phyloP scores from a whole-genome alignment of 208 protist genomes.

The Strigomonas culicis region DNA sequence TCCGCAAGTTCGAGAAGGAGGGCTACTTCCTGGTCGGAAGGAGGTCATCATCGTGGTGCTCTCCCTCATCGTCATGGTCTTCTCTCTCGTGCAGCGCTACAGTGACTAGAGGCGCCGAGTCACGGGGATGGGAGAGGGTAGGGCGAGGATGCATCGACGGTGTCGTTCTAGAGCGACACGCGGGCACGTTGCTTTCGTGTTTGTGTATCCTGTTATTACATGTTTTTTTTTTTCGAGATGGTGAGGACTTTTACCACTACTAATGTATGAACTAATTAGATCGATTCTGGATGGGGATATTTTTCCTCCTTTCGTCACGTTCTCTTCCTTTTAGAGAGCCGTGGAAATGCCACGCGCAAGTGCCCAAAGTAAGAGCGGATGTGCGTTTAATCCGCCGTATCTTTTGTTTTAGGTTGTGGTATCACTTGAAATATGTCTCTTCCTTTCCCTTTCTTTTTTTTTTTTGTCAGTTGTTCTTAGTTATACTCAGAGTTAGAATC shows the following conservation, averaged over 20 bases:
- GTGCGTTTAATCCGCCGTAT: too few species aligned
- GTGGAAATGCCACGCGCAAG: too few species aligned
- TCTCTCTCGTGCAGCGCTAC: slow-evolving; percentile 61
- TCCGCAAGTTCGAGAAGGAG: slow-evolving; percentile 54
- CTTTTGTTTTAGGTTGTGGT: background rate
- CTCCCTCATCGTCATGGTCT: slow-evolving; percentile 58
- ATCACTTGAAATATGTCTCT: background rate
- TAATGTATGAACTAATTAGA: background rate
- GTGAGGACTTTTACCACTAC: background rate
- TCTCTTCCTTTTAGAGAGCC: too few species aligned
- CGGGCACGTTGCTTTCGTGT: background rate
- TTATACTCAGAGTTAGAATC: background rate
- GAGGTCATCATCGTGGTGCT: slow-evolving; percentile 60
- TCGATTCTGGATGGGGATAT: too few species aligned
- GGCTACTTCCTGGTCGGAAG: slow-evolving; percentile 49
- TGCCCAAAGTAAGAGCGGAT: too few species aligned
- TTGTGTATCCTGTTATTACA: background rate
- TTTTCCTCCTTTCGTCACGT: slow-evolving; percentile 1
- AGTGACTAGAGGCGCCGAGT: slow-evolving; percentile 9
- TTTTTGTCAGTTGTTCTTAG: background rate
- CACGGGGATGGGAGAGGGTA: too few species aligned
- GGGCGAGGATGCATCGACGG: too few species aligned
- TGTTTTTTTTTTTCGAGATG: background rate
- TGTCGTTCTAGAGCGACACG: too few species aligned
- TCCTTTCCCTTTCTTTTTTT: background rate